Evolutionary conservation across 805 yeast genomes (phyloP), one percentile per base, ranked within the genome.

Genomic region (Suhomyces pyralidae): DNA sequence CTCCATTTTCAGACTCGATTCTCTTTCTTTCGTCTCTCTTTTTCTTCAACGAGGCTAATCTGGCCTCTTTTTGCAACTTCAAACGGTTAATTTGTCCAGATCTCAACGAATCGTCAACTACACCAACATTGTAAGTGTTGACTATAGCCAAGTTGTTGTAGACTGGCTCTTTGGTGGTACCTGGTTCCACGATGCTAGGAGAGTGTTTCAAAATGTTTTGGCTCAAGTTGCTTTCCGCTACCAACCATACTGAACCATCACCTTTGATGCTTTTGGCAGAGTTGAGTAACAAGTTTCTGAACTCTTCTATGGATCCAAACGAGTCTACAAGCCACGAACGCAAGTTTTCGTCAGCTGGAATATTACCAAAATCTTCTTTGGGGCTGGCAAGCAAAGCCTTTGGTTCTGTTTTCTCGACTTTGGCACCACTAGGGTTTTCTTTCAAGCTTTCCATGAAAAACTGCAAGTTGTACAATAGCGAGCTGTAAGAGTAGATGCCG

Each of bases 191-290:
- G 15, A 50, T 46, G 25, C 51, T 50, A 17, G 56, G 58, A 15
- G 51, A 49, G 45, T 55, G 57, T 42, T 63, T 65, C 58, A 65
- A 56, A 24, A 62, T 58, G 40, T 57, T 57, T 49, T 71, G 71
- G 19, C 71, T 60, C 52, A 65, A 61, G 45, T 66, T 66, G 14
- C 67, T 76, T 69, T 77, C 78, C 53, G 93, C 96, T 20, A 91
- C 85, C 17, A 94, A 74, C 94, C 97, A 94, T 9, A 92, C 88
- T 69, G 80, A 84, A 3, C 99, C 99, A 68, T 90, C 93, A 48
- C 98, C 97, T 55, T 86, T 83, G 55, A 90, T 81, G 3, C 86
- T 80, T 48, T 76, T 70, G 9, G 93, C 90, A 1, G 94, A 83
- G 53, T 82, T 80, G 53, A 88, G 64, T 44, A 94, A 68, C 46